Evolutionary conservation across 495 filamentous ascomycete species (phyloP), one percentile per base, ranked within the genome.

Genomic region (Penicillium antarcticum): DNA sequence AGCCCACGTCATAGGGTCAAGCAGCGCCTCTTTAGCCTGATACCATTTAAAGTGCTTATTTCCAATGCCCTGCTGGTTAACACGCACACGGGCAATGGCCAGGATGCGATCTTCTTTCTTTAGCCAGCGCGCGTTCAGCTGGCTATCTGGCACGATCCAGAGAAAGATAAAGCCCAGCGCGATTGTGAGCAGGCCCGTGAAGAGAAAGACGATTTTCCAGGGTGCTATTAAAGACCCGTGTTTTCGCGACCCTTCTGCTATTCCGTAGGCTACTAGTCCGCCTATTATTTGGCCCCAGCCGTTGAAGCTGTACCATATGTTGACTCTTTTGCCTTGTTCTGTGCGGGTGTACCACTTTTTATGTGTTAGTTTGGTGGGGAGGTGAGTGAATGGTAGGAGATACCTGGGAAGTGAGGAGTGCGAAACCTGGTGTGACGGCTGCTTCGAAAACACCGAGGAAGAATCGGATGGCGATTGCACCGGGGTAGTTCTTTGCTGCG

Each of bases 161-260:
- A 85, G 68, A 56, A 89, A 86, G 3, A 83, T 34, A 9, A 80
- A 40, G 19, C 85, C 83, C 46, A 86, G 70, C 1, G 64, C 56
- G 2, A 79, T 60, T 5, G 86, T 89, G 31, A 87, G 65, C 0
- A 85, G 68, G 1, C 86, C 86, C 2, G 80, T 84, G 19, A 84
- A 73, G 2, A 89, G 75, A 63, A 88, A 89, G 4, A 87, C 67
- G 34, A 87, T 81, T 67, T 86, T 85, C 85, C 85, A 87, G 2
- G 80, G 72, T 26, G 75, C 78, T 52, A 87, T 78, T 11, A 70
- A 42, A 0, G 82, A 72, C 4, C 78, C 80, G 46, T 84, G 66
- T 14, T 69, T 67, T n/a, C 66, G 58, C 0, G 74, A 75, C 13
- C 82, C 82, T 11, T 71, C 69, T 8, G 84, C 81, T 50, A 88